phyloP scores from a whole-genome alignment of 2,329 filamentous ascomycete genomes.

The Calonectria henricotiae region DNA sequence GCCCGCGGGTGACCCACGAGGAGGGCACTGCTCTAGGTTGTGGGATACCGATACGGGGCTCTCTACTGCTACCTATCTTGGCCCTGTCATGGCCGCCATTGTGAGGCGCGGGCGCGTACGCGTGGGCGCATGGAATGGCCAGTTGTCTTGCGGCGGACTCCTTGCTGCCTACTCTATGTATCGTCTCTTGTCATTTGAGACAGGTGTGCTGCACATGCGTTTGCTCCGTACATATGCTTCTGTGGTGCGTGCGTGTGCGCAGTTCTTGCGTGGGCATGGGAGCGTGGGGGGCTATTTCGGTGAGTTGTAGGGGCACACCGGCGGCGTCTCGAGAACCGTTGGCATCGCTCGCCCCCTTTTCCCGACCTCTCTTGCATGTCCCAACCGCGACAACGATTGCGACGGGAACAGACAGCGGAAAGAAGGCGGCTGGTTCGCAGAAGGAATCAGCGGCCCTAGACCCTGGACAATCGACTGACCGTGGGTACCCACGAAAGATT shows the following conservation, averaged over 20 bases:
- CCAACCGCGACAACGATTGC: slow-evolving; percentile 1
- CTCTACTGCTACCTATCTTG: slow-evolving; percentile 18
- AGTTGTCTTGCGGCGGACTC: slow-evolving; percentile 13
- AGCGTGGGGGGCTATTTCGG: slow-evolving; percentile 27
- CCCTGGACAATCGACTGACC: slow-evolving; percentile 22
- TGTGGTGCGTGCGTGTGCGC: slow-evolving; percentile 20
- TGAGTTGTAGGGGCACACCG: slow-evolving; percentile 32
- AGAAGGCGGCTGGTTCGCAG: not conserved
- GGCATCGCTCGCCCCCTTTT: slow-evolving; percentile 6
- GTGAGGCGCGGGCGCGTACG: slow-evolving; percentile 15
- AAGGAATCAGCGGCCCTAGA: not conserved
- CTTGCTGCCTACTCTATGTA: slow-evolving; percentile 7
- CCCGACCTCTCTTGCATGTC: not conserved
- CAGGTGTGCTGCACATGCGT: slow-evolving; percentile 27
- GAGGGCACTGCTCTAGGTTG: slow-evolving; percentile 27
- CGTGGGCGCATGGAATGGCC: slow-evolving; percentile 20
- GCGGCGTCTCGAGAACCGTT: slow-evolving; percentile 16
- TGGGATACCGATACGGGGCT: slow-evolving; percentile 30
- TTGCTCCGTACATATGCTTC: slow-evolving; percentile 27
- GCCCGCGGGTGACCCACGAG: slow-evolving; percentile 32
- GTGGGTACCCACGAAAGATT: not conserved
- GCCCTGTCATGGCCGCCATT: slow-evolving; percentile 24
- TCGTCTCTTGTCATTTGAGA: slow-evolving; percentile 26
- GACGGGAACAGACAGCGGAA: not conserved
- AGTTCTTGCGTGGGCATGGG: slow-evolving; percentile 23